A percentile compares a stretch with the other conserved stretches of the same genome.
Conservation (phyloP, 768 basidiomycete species). For the Trichaptum fuscoviolaceum region DNA sequence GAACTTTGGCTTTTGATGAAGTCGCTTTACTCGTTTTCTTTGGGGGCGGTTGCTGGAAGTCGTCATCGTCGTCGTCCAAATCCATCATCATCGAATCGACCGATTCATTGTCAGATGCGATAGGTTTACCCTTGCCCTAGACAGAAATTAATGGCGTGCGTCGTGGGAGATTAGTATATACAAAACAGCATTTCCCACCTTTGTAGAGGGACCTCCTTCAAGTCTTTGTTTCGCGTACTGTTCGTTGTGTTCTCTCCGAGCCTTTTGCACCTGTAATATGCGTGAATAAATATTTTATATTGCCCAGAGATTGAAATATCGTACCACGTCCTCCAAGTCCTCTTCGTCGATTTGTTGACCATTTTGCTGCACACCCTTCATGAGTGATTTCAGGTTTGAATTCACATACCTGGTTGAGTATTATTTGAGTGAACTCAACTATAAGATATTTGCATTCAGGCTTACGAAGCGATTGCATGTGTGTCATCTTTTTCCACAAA, state of each 20-base stretch:
- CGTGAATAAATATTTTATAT: neutral
- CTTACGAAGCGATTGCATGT: conserved; percentile 84
- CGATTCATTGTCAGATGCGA: conserved; percentile 46
- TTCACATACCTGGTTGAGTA: conserved; percentile 56
- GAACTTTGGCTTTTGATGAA: conserved; percentile 24
- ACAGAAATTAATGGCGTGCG: conserved; percentile 6
- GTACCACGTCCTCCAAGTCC: conserved; percentile 67
- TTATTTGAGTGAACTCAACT: neutral
- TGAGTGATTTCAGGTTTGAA: conserved; percentile 50
- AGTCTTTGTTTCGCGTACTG: conserved; percentile 59
- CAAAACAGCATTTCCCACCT: conserved; percentile 29
- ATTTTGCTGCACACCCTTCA: conserved; percentile 63
- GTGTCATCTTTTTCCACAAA: conserved; percentile 98
- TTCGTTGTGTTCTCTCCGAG: conserved; percentile 40
- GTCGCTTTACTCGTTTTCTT: conserved; percentile 26
- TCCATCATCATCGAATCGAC: conserved; percentile 79
- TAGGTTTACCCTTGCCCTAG: conserved; percentile 47
- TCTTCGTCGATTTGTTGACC: conserved; percentile 62
- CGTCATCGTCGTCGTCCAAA: conserved; percentile 43
- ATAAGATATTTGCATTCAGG: conserved; percentile 13
- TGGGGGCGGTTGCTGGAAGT: conserved; percentile 16
- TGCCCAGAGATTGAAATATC: conserved; percentile 18
- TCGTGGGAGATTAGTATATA: neutral
- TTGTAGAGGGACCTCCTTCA: conserved; percentile 37
- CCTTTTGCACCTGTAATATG: conserved; percentile 51